phyloP scores from a whole-genome alignment of 108 stramenopile genomes.

The Mayamaea pseudoterrestris region DNA sequence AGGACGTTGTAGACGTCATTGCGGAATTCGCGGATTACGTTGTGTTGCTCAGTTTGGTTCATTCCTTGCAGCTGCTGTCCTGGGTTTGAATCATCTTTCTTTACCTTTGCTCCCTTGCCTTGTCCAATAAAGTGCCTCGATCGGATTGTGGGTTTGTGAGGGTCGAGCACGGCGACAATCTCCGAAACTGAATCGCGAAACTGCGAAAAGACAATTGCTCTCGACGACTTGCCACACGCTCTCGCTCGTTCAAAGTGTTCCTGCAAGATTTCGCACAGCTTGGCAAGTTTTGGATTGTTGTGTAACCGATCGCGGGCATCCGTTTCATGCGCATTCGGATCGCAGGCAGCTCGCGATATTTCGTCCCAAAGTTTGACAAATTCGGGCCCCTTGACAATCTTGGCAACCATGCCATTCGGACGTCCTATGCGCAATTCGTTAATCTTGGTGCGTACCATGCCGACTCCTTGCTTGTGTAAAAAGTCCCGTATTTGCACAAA shows the following conservation, averaged over 20 bases:
- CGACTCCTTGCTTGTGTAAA: constrained; percentile 37
- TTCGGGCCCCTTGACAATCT: constrained; percentile 17
- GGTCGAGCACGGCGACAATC: constrained; percentile 41
- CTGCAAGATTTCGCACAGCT: constrained; percentile 55
- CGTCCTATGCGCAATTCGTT: constrained; percentile 16
- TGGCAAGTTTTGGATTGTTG: constrained; percentile 72
- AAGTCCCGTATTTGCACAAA: constrained; percentile 30
- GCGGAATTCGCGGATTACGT: constrained; percentile 68
- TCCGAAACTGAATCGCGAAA: constrained; percentile 66
- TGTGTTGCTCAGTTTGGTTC: constrained; percentile 80
- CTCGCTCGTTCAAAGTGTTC: constrained; percentile 65
- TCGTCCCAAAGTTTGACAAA: constrained; percentile 27
- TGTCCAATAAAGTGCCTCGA: constrained; percentile 73
- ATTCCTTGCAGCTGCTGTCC: constrained; percentile 50
- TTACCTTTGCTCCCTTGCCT: constrained; percentile 26
- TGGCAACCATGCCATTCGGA: constrained; percentile 17
- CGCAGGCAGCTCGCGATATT: constrained; percentile 26
- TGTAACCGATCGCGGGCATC: constrained; percentile 9
- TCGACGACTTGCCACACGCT: constrained; percentile 31
- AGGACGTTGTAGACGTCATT: constrained; percentile 75
- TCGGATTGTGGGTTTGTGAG: constrained; percentile 28
- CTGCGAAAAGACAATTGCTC: constrained; percentile 85
- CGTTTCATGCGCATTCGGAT: not conserved
- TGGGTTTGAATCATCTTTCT: too few species aligned
- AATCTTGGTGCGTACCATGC: constrained; percentile 31